Evolutionary conservation across 148 eudicot species (phyloP), one percentile per base, ranked within the genome.

Genomic region (Spergularia bocconei): DNA sequence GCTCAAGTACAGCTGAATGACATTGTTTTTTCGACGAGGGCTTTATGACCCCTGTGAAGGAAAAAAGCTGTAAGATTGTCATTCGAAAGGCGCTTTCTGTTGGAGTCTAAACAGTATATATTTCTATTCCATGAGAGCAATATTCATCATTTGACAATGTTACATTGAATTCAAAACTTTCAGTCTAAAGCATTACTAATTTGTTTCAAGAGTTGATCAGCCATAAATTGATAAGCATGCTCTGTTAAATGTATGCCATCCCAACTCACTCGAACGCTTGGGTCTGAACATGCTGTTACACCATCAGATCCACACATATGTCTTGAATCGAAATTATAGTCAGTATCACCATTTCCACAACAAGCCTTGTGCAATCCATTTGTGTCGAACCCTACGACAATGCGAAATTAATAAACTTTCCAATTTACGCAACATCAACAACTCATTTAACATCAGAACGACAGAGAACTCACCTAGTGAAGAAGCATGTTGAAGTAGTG

Each of bases 311-410:
- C 78, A 56, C 78, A 75, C 6, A 20, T 55, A 5, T 23, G 63
- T 5, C 44, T 11, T 11, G 47, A 8, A 11, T 48, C 15, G 5
- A 64, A 75, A 7, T 66, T 75, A 54, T 55, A 75, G 0, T 39
- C 53, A 7, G 60, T 75, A n/a, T 82, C 47, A 53, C 84, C 84
- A 16, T 56, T 67, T 13, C 81, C 80, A 44, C 84, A 81, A 53
- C 84, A 81, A 21, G 84, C 69, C 52, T 57, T 73, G 12, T 67
- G 54, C 7, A 73, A 5, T 41, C 23, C 72, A 36, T 64, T 41
- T 41, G 69, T 66, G 0, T 68, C 75, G n/a, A 77, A 78, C 8
- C 81, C 84, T 81, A 58, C 55, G 33, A 6, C 17, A 47, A 15
- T 60, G 2, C 11, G 47, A 12, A 67, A n/a, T 4, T 4, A 23